Base-by-base conservation (phyloP, 805 yeast species). In the Metschnikowia lochheadii region DNA sequence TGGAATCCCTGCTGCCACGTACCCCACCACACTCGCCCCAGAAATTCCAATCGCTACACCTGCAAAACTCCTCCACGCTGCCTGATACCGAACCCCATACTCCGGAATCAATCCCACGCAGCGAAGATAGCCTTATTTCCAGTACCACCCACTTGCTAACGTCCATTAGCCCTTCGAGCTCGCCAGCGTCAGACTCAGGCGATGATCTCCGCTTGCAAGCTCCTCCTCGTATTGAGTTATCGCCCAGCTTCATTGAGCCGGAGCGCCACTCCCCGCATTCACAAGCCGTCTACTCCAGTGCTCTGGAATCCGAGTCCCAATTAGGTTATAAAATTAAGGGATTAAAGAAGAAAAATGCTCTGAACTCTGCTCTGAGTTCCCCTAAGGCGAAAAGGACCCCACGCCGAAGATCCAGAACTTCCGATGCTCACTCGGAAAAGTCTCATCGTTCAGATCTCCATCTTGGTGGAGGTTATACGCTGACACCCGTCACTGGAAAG, bases 401-500 rank as follows among this genome's bases (percentile, higher is more conserved):
- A 3, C 57, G 60, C 13, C 53, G 61, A 6, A 51, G 49, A 44
- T 54, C 58, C 13, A 46, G 55, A 10, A 46, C 53, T 38, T 52
- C 57, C 3, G 61, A 56, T n/a, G 58, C 51, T 3, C 49, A 44
- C 18, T 54, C 56, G 8, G 58, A 55, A 26, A 50, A 37, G 43
- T 54, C 58, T 17, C 56, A 48, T 42, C 53, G 60, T 29, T 51
- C 57, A 5, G 59, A 56, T 36, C 38, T 41, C 41, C 51, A 44
- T 13, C 51, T 40, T 36, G 60, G 58, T 13, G 51, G 60, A 20
- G 60, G 60, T 2, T 57, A 57, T 33, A 56, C 60, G 37, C 57
- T 50, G 57, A 57, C 60, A 6, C 78, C 77, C 2, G 80, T 83
- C 6, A 77, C 87, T 0, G 87, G 90, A 1, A 84, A 85, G 72